These are phyloP conservation scores for Sherardia arvensis DNA, from an alignment of 257 asterid genomes.

Conservation along the genomic window DNA sequence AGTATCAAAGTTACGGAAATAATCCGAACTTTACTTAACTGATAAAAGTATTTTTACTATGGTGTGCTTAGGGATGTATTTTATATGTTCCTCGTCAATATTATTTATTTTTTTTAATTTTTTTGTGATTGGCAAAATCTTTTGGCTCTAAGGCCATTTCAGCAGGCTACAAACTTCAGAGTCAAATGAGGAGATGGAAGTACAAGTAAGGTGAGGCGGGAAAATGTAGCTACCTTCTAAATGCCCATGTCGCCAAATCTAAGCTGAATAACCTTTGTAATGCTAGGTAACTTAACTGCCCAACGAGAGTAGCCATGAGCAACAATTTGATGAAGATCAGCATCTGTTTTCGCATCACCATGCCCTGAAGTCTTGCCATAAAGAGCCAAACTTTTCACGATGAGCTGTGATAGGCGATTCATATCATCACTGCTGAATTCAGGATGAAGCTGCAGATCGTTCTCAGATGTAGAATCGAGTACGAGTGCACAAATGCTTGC, in stretches of 20 bases:
- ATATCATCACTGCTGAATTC: constrained; percentile 36
- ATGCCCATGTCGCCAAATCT: background rate
- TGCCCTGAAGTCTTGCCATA: background rate
- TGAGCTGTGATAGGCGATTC: constrained; percentile 10
- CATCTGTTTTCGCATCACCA: background rate
- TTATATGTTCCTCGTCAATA: too few species aligned
- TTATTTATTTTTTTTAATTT: too few species aligned
- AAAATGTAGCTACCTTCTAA: background rate
- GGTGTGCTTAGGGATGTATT: too few species aligned
- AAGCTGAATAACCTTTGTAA: background rate
- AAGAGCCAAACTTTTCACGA: constrained; percentile 5
- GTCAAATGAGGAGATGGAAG: background rate
- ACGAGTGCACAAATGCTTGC: constrained; percentile 67
- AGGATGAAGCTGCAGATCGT: constrained; percentile 47
- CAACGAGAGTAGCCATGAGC: constrained; percentile 4
- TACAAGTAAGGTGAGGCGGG: background rate
- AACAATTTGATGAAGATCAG: background rate
- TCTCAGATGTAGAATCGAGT: constrained; percentile 67
- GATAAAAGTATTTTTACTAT: too few species aligned
- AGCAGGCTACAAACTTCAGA: background rate
- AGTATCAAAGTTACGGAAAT: too few species aligned
- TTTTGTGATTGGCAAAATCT: too few species aligned
- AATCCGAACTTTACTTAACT: too few species aligned
- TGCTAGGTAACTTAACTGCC: background rate
- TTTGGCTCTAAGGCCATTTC: too few species aligned